Evolutionary conservation across 2,329 filamentous ascomycete genomes (phyloP), one percentile per base, ranked within the genome.

Genomic region (Aspergillus jensenii): DNA sequence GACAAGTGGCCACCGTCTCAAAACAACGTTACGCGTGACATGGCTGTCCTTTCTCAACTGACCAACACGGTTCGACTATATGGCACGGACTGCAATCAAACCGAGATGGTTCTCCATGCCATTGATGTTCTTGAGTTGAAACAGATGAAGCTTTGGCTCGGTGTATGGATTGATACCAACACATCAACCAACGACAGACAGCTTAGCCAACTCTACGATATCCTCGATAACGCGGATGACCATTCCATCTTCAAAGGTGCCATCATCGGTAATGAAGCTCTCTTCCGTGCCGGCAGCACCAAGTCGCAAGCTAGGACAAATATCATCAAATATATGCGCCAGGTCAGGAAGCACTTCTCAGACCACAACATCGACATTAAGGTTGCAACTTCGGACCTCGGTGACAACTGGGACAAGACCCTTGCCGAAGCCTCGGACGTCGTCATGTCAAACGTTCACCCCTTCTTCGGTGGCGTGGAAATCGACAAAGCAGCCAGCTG

Each of bases 1-100:
- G 63, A 93, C 33, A 78, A 82, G 55, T 84, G 88, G 65, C 90
- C 90, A 1, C 90, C 93, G 0, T 93, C 88, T 35, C 93, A 97
- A 72, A 96, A 98, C 78, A 97, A 98, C 71, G 82, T 98, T 64
- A 98, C 95, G 0, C 87, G 91, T 53, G 93, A 98, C 71, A 80
- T 97, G 58, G 93, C 95, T 1, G 88, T 97, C 9, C 85, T 98
- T 52, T 92, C 90, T 12, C 92, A 96, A 72, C 81, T 98, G 44
- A 96, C 92, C 59, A 93, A 96, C 71, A 88, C 87, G 3, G 84
- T 98, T 48, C 88, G 93, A 7, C 81, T 97, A 1, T 98, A 98
- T 72, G 93, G 93, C 50, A 98, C 91, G 12, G 93, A 98, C 77
- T 98, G 93, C 82, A 97, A 97, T 75, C 93, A 98, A 76, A 98